Percentiles rank a stretch among this genome's conserved stretches.
phyloP scores from a whole-genome alignment of 768 basidiomycete genomes.

The Sporobolomyces phaffii region DNA sequence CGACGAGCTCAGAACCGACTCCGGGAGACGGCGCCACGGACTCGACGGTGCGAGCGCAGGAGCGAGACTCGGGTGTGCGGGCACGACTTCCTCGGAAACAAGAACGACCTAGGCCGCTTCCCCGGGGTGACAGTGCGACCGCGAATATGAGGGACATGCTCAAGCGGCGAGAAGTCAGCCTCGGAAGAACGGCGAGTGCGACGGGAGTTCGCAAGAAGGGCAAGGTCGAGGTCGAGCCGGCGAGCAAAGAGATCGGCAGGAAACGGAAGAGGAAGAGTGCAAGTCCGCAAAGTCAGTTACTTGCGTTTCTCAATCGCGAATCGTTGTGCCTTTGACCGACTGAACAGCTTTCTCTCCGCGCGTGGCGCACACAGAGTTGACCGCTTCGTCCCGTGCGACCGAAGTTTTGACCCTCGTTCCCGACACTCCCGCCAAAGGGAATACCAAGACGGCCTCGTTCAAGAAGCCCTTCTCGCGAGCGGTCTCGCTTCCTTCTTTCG shows the following conservation, averaged over 20 bases:
- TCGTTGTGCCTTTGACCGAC: too few relatives aligned
- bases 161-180: slow-evolving; percentile 26
- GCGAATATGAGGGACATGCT: slow-evolving; percentile 7
- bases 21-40: neutral
- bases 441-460: neutral
- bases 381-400: neutral
- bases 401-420: slow-evolving; percentile 31
- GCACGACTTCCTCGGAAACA: slow-evolving; percentile 18
- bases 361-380: neutral
- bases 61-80: neutral
- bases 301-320: neutral
- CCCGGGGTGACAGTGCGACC: slow-evolving; percentile 10
- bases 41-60: neutral
- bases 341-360: neutral
- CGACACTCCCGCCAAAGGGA: slow-evolving; percentile 26
- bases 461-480: slow-evolving; percentile 24
- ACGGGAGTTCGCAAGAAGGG: slow-evolving; percentile 13
- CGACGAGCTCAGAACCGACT: neutral
- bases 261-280: slow-evolving; percentile 31
- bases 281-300: slow-evolving; percentile 28
- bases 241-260: neutral
- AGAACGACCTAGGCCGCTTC: slow-evolving; percentile 27
- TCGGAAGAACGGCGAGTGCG: slow-evolving; percentile 8
- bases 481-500: slow-evolving; percentile 28
- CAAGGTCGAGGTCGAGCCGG: neutral